A percentile compares a stretch with the other conserved stretches of the same genome.
Evolutionary conservation across 148 eudicot species (phyloP).

Genomic region (Tetragonia tetragonoides): DNA sequence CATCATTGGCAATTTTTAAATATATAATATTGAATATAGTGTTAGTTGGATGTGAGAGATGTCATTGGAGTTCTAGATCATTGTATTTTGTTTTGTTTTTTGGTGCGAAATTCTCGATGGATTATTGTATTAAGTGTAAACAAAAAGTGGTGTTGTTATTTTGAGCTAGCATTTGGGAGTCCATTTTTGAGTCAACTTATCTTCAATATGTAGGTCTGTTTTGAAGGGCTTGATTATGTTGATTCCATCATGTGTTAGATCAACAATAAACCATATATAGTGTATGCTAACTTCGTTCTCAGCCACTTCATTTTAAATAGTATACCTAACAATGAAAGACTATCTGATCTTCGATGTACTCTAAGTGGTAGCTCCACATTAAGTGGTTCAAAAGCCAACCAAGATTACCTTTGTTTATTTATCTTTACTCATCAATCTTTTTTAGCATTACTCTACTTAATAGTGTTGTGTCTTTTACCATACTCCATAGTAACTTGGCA

Average conservation of each 20-base stretch:
- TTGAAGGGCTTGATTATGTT: not conserved
- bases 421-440: not conserved
- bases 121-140: not conserved
- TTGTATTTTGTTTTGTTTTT: too few species aligned
- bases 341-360: not conserved
- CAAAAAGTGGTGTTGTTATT: not conserved
- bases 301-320: not conserved
- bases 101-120: too few species aligned
- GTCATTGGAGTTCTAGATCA: too few species aligned
- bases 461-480: too few species aligned
- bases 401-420: not conserved
- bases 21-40: too few species aligned
- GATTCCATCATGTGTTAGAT: slow-evolving; percentile 22
- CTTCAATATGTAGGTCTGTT: slow-evolving; percentile 1
- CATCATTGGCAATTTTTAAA: too few species aligned
- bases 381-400: not conserved
- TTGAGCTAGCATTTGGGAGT: slow-evolving; percentile 7
- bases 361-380: not conserved
- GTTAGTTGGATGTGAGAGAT: too few species aligned
- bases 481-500: too few species aligned
- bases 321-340: not conserved
- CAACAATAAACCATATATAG: not conserved
- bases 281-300: slow-evolving; percentile 3
- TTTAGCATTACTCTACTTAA: not conserved
- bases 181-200: not conserved